Evolutionary conservation across 305 asterid species (phyloP).

Genomic region (Fraxinus platypoda): DNA sequence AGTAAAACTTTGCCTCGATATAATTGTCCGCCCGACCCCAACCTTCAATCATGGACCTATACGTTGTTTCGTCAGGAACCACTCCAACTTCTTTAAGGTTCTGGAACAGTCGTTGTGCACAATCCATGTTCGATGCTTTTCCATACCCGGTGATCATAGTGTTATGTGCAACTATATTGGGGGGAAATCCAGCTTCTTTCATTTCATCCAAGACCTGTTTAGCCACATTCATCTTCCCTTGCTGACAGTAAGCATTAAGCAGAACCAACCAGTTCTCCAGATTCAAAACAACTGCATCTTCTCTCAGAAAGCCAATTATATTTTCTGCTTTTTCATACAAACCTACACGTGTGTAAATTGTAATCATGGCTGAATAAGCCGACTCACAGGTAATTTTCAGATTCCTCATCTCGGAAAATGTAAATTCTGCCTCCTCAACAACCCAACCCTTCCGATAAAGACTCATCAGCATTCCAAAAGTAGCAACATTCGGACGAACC

Average conservation of each 20-base stretch:
- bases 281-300: constrained; percentile 62
- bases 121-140: constrained; percentile 57
- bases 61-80: constrained; percentile 79
- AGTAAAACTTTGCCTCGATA: constrained; percentile 44
- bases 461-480: constrained; percentile 87
- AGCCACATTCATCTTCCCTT: constrained; percentile 69
- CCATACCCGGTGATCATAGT: constrained; percentile 91
- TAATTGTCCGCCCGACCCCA: constrained; percentile 76
- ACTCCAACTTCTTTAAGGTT: constrained; percentile 50
- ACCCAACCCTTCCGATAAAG: constrained; percentile 68
- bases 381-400: constrained; percentile 54
- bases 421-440: constrained; percentile 75
- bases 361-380: constrained; percentile 89
- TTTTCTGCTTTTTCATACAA: constrained; percentile 68
- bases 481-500: constrained; percentile 76
- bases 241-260: constrained; percentile 85
- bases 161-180: constrained; percentile 71
- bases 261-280: constrained; percentile 79
- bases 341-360: constrained; percentile 68
- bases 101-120: constrained; percentile 50
- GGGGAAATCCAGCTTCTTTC: constrained; percentile 61
- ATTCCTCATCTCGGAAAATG: constrained; percentile 73
- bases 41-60: constrained; percentile 85
- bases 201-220: constrained; percentile 52
- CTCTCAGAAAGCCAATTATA: constrained; percentile 52